A percentile compares a stretch with the other conserved stretches of the same genome.
Conservation (phyloP, 2,329 filamentous ascomycete genomes). For the Aplosporella prunicola region DNA sequence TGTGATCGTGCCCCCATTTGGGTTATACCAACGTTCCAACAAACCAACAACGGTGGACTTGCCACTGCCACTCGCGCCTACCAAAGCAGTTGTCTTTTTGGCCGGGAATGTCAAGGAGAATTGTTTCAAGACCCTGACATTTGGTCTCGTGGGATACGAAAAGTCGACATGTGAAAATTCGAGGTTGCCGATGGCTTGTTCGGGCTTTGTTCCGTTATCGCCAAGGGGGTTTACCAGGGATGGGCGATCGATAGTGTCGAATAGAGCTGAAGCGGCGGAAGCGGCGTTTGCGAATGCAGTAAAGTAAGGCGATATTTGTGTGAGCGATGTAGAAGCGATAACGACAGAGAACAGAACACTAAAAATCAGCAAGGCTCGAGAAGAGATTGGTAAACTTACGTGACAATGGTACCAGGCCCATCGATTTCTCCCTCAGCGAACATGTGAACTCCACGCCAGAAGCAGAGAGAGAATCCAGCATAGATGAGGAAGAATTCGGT, state of each 20-base stretch:
- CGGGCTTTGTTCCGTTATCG: slow-evolving; percentile 17
- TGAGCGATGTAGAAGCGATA: slow-evolving; percentile 15
- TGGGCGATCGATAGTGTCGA: slow-evolving; percentile 15
- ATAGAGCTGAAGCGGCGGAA: slow-evolving; percentile 25
- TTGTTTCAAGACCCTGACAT: slow-evolving; percentile 79
- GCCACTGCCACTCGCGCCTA: slow-evolving; percentile 87
- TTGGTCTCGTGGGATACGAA: slow-evolving; percentile 87
- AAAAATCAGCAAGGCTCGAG: slow-evolving; percentile 3
- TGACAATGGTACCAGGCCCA: slow-evolving; percentile 27
- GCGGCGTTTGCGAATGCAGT: slow-evolving; percentile 21
- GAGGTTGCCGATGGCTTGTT: slow-evolving; percentile 37
- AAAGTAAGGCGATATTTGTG: slow-evolving; percentile 10
- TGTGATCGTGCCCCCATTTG: slow-evolving; percentile 63
- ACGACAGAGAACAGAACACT: slow-evolving; percentile 28
- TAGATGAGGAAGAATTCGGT: slow-evolving; percentile 35
- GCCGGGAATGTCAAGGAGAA: slow-evolving; percentile 73
- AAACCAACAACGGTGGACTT: slow-evolving; percentile 92
- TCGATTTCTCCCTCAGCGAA: slow-evolving; percentile 22
- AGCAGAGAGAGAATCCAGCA: slow-evolving; percentile 29
- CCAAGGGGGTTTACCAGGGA: slow-evolving; percentile 10
- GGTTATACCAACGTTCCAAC: slow-evolving; percentile 89
- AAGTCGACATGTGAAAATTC: slow-evolving; percentile 78
- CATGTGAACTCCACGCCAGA: slow-evolving; percentile 29
- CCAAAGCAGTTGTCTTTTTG: slow-evolving; percentile 85
- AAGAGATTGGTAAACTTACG: slow-evolving; percentile 15